Conservation (phyloP, 2,329 filamentous ascomycete genomes). For the Paecilomyces sp. region DNA sequence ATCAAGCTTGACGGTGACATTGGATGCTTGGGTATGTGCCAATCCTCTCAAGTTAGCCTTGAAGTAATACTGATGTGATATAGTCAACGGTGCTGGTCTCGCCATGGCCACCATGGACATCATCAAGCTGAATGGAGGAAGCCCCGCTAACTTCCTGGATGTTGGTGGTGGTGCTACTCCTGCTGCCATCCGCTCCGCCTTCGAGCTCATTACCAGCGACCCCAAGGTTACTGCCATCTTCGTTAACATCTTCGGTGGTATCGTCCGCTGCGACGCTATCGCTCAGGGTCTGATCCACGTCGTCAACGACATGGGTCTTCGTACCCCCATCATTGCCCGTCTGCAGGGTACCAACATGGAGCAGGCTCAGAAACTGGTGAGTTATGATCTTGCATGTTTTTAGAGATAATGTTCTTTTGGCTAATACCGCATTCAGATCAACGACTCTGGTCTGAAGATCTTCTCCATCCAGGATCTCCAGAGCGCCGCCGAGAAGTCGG, state of each 20-base stretch:
- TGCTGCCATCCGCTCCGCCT: conserved; percentile 92
- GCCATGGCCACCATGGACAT: conserved; percentile 99
- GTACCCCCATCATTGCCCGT: conserved; percentile 93
- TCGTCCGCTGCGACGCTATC: conserved; percentile 95
- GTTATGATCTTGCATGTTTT: conserved; percentile 25
- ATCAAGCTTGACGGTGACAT: conserved; percentile 99
- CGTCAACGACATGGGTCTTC: conserved; percentile 87
- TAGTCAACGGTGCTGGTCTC: conserved; percentile 93
- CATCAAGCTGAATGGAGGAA: conserved; percentile 97
- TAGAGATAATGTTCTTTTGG: conserved; percentile 5
- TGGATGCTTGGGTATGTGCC: conserved; percentile 63
- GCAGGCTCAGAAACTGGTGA: conserved; percentile 70
- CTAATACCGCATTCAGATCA: conserved; percentile 51
- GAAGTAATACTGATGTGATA: conserved; percentile 3
- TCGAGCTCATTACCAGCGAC: conserved; percentile 97
- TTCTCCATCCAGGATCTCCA: conserved; percentile 99
- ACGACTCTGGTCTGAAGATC: conserved; percentile 97
- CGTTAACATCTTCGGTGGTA: conserved; percentile 99
- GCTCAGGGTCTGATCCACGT: conserved; percentile 94
- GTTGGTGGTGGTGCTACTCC: conserved; percentile 97
- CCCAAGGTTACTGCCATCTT: conserved; percentile 98
- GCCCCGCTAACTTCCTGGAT: conserved; percentile 97
- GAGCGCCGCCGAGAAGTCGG: conserved; percentile 92
- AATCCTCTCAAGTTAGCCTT: background rate
- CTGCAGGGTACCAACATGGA: conserved; percentile 99